Percentiles rank a stretch among this genome's conserved stretches.
These are phyloP conservation scores for Candida loeiensis DNA, from an alignment of 805 yeast species.

Conservation along the genomic window DNA sequence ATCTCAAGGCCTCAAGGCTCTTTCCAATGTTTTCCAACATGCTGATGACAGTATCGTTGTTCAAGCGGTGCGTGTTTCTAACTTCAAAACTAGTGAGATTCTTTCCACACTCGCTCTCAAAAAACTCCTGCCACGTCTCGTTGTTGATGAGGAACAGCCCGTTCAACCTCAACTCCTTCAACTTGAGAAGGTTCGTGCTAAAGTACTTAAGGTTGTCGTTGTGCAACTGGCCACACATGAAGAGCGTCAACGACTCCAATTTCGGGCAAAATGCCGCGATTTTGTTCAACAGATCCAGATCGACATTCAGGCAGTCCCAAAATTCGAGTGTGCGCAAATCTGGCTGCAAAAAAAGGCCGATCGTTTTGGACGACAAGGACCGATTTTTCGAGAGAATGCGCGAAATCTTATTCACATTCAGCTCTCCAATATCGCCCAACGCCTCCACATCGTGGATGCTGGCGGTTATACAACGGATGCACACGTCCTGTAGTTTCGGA, in stretches of 20 bases:
- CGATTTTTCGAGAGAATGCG: conserved; percentile 79
- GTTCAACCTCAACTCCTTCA: conserved; percentile 62
- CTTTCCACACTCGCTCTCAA: conserved; percentile 49
- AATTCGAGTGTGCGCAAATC: conserved; percentile 57
- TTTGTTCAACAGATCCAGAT: conserved; percentile 58
- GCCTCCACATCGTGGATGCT: conserved; percentile 73
- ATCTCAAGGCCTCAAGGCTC: conserved; percentile 51
- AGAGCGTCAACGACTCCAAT: conserved; percentile 58
- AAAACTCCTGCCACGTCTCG: conserved; percentile 71
- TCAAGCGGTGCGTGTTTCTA: conserved; percentile 79
- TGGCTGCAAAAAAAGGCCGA: conserved; percentile 69
- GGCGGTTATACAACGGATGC: conserved; percentile 63
- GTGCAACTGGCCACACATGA: conserved; percentile 92
- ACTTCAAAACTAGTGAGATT: conserved; percentile 59
- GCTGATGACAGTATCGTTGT: conserved; percentile 58
- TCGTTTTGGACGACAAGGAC: conserved; percentile 67
- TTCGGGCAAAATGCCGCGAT: conserved; percentile 80
- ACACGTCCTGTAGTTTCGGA: conserved; percentile 77
- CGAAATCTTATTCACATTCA: conserved; percentile 67
- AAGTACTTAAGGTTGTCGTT: conserved; percentile 69
- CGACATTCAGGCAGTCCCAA: conserved; percentile 89
- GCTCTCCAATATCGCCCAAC: conserved; percentile 80
- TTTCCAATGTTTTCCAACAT: conserved; percentile 57
- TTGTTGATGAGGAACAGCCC: conserved; percentile 88
- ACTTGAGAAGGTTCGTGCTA: conserved; percentile 50